Conservation (phyloP, 2,329 filamentous ascomycete genomes). For the Penicillium digitatum region DNA sequence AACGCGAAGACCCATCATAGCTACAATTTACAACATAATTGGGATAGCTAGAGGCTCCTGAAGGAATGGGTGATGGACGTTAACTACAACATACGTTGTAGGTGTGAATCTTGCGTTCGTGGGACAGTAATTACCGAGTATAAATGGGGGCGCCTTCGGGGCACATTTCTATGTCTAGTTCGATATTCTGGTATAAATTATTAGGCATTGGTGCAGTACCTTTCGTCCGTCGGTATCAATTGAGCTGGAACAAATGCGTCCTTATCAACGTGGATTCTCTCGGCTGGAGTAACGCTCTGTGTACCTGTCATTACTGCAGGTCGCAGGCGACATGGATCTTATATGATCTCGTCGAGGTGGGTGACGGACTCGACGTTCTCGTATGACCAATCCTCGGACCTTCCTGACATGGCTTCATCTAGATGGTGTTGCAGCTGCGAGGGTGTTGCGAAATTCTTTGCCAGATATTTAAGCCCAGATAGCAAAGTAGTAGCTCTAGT, state of each 20-base stretch:
- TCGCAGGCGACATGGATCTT: slow-evolving; percentile 32
- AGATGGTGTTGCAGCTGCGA: slow-evolving; percentile 2
- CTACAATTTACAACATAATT: slow-evolving; percentile 35
- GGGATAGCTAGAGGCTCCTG: slow-evolving; percentile 29
- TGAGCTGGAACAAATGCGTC: slow-evolving; percentile 23
- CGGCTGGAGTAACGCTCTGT: slow-evolving; percentile 34
- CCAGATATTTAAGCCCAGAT: slow-evolving; percentile 4
- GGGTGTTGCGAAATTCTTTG: background rate
- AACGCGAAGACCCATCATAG: slow-evolving; percentile 22
- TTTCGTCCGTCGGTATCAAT: slow-evolving; percentile 26
- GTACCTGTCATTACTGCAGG: slow-evolving; percentile 31
- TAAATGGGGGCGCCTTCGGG: slow-evolving; percentile 26
- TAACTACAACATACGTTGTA: no score
- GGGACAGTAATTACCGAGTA: slow-evolving; percentile 7
- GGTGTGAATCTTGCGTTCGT: background rate
- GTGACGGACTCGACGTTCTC: no score
- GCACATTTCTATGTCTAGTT: slow-evolving; percentile 19
- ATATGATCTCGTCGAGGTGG: no score
- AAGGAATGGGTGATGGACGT: background rate
- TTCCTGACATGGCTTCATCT: background rate
- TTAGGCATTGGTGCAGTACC: slow-evolving; percentile 17
- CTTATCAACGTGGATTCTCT: slow-evolving; percentile 21
- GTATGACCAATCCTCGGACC: no score
- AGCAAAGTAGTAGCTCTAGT: slow-evolving; percentile 9
- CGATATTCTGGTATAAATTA: slow-evolving; percentile 35